Evolutionary conservation across 805 yeast species (phyloP).

Genomic region (Saccharomycopsis fibuligera): DNA sequence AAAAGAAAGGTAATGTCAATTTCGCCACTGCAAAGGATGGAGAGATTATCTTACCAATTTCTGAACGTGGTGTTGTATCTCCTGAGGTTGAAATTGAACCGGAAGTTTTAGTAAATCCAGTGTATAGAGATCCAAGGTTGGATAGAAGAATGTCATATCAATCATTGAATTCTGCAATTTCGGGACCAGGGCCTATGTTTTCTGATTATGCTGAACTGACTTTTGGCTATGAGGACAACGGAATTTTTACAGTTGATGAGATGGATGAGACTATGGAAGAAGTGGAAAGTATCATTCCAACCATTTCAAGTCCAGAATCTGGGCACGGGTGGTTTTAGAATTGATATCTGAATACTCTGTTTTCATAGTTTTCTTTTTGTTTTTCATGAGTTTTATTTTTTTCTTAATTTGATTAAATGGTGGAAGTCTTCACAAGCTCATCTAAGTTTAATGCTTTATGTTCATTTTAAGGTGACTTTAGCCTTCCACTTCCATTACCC

Average conservation of each 20-base stretch:
- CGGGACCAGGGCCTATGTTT: neutral
- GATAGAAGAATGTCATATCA: conserved; percentile 18
- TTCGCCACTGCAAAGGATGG: conserved; percentile 18
- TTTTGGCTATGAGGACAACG: neutral
- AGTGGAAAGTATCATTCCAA: conserved; percentile 15
- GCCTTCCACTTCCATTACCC: too few relatives aligned
- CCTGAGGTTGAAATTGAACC: conserved; percentile 11
- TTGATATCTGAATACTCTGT: conserved; percentile 4
- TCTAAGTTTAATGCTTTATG: too few relatives aligned
- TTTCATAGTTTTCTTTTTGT: neutral
- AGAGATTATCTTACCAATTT: conserved; percentile 18
- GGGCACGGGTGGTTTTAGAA: conserved; percentile 7
- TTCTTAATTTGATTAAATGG: too few relatives aligned
- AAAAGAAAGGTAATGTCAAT: conserved; percentile 15
- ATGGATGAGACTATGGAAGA: conserved; percentile 12
- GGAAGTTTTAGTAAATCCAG: conserved; percentile 18
- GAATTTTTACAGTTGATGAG: conserved; percentile 6
- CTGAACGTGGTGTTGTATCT: conserved; percentile 17
- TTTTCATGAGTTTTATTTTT: too few relatives aligned
- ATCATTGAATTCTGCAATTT: conserved; percentile 11
- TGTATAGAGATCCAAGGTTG: conserved; percentile 8
- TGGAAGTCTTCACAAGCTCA: too few relatives aligned
- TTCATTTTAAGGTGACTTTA: too few relatives aligned
- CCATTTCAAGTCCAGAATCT: conserved; percentile 11
- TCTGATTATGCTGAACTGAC: neutral